phyloP scores from a whole-genome alignment of 1,139 yeast species.

The Diutina sp. region DNA sequence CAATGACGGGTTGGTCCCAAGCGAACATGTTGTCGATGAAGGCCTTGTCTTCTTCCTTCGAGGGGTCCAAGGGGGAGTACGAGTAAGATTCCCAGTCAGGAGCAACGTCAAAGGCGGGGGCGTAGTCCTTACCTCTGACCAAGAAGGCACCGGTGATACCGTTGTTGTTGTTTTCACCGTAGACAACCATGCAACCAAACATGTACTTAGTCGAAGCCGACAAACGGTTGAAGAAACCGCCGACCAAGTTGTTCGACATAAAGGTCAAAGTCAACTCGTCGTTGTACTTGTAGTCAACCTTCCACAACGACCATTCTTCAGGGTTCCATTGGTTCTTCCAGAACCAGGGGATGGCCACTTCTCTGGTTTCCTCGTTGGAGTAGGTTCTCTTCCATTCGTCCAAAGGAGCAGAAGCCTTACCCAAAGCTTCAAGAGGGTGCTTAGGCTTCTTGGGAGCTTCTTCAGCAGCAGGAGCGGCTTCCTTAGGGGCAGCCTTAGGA shows the following conservation, averaged over 20 bases:
- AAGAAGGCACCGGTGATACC: conserved; percentile 94
- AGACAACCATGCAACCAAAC: conserved; percentile 89
- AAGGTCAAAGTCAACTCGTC: conserved; percentile 94
- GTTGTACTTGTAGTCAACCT: conserved; percentile 93
- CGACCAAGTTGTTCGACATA: conserved; percentile 97
- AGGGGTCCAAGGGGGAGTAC: conserved; percentile 54
- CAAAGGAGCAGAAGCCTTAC: conserved; percentile 56
- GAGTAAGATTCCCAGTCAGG: conserved; percentile 95
- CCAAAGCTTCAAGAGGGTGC: conserved; percentile 85
- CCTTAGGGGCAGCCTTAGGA: conserved; percentile 18
- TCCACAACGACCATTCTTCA: conserved; percentile 91
- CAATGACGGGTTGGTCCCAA: conserved; percentile 56
- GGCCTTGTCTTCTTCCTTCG: conserved; percentile 55
- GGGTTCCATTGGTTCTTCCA: conserved; percentile 86
- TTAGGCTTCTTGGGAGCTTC: conserved; percentile 37
- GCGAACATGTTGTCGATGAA: conserved; percentile 71
- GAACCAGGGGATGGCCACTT: conserved; percentile 93
- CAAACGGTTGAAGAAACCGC: conserved; percentile 97
- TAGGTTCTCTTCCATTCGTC: conserved; percentile 97
- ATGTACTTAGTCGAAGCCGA: conserved; percentile 84
- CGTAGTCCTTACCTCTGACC: conserved; percentile 87
- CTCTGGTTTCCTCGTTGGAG: conserved; percentile 97
- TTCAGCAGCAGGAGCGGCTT: conserved; percentile 24
- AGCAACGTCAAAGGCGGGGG: conserved; percentile 94
- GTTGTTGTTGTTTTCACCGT: conserved; percentile 97